Base-by-base conservation (phyloP, 2,329 filamentous ascomycete species). In the Furcasterigmium sp. region DNA sequence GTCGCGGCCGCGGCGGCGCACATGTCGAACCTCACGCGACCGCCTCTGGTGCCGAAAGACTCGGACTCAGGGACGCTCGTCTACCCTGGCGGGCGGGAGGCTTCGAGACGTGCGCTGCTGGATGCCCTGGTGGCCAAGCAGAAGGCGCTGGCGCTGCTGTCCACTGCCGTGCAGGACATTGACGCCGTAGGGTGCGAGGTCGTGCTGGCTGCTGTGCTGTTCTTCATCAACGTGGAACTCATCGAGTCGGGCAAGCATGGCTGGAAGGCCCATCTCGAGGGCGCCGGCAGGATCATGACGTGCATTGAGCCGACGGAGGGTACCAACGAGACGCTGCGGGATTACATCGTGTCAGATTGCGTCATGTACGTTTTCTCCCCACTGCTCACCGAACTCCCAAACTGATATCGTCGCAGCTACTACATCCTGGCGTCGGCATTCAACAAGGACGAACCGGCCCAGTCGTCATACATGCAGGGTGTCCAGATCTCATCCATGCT, bases 171-270 rank as follows among this genome's bases (percentile, higher is more conserved):
- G 18, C 58, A 63, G 40, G 54, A 63, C 15, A 56, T 69, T 9
- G 57, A 63, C 9, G 56, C 59, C 3, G 58, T 61, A 3, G 63
- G 61, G 13, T 60, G 60, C 13, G 67, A 70, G 36, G 61, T 69
- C 9, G 56, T 72, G 3, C 59, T 75, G 3, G 67, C 71, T 1
- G 67, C 71, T 0, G 67, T 70, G 3, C 58, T 73, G 15, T 73
- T 75, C 53, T 68, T 75, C 50, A 61, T 76, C 57, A 72, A 74
- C 47, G 60, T 75, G 39, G 68, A 76, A 55, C 57, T 75, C 38
- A 70, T 75, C 40, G 70, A 74, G 54, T 70, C 68, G 13, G 69
- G 70, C 2, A 69, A 65, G 50, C 63, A 70, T 29, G 67, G 65
- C 11, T 74, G 70, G 70, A 67, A 64, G 37, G 62, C 64, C 13